Conservation (phyloP, 2,329 filamentous ascomycete genomes). For the Aspergillus neoniger region DNA sequence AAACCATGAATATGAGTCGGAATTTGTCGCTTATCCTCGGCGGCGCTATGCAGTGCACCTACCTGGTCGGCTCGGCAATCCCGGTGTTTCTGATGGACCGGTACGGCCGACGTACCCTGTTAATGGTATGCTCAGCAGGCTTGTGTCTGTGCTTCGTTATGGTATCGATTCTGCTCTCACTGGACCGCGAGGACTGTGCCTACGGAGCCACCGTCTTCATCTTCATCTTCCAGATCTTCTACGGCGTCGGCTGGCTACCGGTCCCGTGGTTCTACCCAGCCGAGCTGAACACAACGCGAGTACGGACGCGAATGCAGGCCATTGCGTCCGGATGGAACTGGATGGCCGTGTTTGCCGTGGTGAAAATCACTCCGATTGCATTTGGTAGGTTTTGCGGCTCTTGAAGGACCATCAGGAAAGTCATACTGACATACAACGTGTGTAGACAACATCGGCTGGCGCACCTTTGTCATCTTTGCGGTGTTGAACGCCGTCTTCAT, state of each 20-base stretch:
- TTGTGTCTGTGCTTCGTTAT: conserved; percentile 49
- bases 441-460: conserved; percentile 35
- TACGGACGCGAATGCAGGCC: conserved; percentile 44
- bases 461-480: conserved; percentile 34
- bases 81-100: conserved; percentile 47
- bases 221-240: conserved; percentile 50
- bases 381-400: conserved; percentile 16
- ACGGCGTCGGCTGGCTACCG: conserved; percentile 47
- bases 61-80: conserved; percentile 45
- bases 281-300: conserved; percentile 46
- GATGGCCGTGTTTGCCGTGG: conserved; percentile 39
- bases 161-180: conserved; percentile 42
- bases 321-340: conserved; percentile 42
- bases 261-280: conserved; percentile 49
- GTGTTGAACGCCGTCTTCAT: conserved; percentile 31
- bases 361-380: conserved; percentile 31
- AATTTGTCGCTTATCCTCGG: conserved; percentile 57
- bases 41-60: conserved; percentile 46
- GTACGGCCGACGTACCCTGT: conserved; percentile 44
- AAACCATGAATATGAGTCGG: conserved; percentile 43
- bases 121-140: conserved; percentile 45
- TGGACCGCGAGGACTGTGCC: conserved; percentile 32
- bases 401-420: not conserved
- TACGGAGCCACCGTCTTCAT: conserved; percentile 49
- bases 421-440: conserved; percentile 15